These are phyloP conservation scores for Pythium aphanidermatum DNA, from an alignment of 352 stramenopile genomes.

Conservation along the genomic window DNA sequence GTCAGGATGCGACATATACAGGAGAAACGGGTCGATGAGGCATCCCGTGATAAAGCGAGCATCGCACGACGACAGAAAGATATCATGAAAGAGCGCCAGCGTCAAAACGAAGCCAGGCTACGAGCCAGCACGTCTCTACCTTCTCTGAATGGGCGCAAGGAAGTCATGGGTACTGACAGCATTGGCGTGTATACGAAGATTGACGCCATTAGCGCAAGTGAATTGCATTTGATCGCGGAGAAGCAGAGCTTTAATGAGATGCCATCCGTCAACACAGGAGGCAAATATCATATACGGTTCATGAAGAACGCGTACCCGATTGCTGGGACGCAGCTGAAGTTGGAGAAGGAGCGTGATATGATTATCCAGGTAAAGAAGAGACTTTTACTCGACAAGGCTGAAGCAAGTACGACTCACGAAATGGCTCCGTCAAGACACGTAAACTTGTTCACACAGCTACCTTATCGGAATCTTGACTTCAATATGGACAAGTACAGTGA, in stretches of 20 bases:
- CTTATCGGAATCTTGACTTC: conserved; percentile 47
- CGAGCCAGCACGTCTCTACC: conserved; percentile 2
- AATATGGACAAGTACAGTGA: conserved; percentile 32
- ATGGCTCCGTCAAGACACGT: not conserved
- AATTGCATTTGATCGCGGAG: conserved; percentile 41
- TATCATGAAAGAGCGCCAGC: not conserved
- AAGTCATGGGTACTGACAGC: too few relatives aligned
- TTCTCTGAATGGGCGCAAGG: not conserved
- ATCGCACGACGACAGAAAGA: conserved; percentile 7
- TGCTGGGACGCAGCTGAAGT: conserved; percentile 54
- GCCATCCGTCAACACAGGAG: conserved; percentile 38
- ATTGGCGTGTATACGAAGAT: conserved; percentile 45
- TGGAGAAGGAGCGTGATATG: conserved; percentile 62
- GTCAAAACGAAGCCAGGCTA: not conserved
- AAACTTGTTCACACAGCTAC: not conserved
- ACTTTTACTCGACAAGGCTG: conserved; percentile 32
- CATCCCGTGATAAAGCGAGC: conserved; percentile 4
- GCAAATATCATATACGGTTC: conserved; percentile 64
- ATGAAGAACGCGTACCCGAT: conserved; percentile 73
- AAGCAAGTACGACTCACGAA: not conserved
- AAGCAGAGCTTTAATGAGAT: conserved; percentile 28
- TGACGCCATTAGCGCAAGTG: conserved; percentile 31
- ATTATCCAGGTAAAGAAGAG: conserved; percentile 60
- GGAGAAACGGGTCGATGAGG: conserved; percentile 16
- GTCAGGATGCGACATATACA: too few relatives aligned